phyloP scores from a whole-genome alignment of 495 filamentous ascomycete species.

The Hypoxylon fragiforme region DNA sequence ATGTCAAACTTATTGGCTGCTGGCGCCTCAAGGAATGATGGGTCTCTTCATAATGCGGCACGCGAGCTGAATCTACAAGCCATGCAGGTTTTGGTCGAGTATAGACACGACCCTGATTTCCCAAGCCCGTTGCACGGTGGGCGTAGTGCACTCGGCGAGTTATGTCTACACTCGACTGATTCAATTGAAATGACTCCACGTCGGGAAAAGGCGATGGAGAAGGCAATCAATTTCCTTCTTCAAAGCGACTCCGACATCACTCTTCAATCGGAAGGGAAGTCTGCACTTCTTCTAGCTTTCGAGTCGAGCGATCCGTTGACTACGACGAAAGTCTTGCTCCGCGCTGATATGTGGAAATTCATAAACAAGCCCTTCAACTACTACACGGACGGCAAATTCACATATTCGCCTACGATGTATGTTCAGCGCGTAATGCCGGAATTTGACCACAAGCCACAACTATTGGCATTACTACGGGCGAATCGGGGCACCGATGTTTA shows the following conservation, averaged over 20 bases:
- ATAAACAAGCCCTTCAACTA: constrained; percentile 50
- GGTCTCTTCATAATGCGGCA: constrained; percentile 54
- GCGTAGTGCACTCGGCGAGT: constrained; percentile 52
- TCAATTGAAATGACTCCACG: constrained; percentile 39
- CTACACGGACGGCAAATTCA: constrained; percentile 46
- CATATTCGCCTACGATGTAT: constrained; percentile 53
- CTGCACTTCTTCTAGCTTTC: constrained; percentile 49
- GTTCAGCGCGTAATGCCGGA: constrained; percentile 40
- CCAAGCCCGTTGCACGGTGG: constrained; percentile 52
- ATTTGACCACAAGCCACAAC: constrained; percentile 39
- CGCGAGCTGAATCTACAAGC: constrained; percentile 49
- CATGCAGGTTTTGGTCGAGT: constrained; percentile 47
- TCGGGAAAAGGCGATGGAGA: constrained; percentile 52
- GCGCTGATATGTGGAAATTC: constrained; percentile 50
- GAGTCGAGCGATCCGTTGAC: constrained; percentile 47
- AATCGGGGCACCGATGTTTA: constrained; percentile 51
- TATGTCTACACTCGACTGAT: constrained; percentile 50
- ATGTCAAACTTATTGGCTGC: constrained; percentile 51
- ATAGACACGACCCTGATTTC: constrained; percentile 53
- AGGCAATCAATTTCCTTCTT: constrained; percentile 48
- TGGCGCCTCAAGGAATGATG: constrained; percentile 51
- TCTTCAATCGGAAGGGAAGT: constrained; percentile 49
- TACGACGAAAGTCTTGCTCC: constrained; percentile 48
- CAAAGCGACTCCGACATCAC: constrained; percentile 45
- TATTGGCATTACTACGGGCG: constrained; percentile 44